Evolutionary conservation across 1,139 yeast genomes (phyloP), one percentile per base, ranked within the genome.

Genomic region (Lodderomyces margitis): DNA sequence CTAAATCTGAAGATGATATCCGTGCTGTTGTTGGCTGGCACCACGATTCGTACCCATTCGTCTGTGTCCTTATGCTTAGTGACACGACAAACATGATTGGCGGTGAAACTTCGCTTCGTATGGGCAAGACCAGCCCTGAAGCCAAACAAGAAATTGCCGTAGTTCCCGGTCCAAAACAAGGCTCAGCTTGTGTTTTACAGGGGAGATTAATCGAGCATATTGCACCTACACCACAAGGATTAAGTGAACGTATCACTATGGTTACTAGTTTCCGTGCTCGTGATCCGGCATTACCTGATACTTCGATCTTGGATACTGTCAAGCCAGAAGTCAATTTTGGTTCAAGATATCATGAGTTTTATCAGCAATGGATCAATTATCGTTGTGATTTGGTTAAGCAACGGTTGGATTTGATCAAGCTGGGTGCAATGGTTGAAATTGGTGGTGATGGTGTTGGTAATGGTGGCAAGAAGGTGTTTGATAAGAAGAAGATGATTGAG

Each of bases 21-120:
- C 78, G 78, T 16, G 80, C 78, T 33, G 66, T 76, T 37, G 80
- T 76, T 21, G 75, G 76, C 20, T 79, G 83, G 84, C 83, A 79
- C 60, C 56, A 64, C 42, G 84, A 79, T 55, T 70, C 80, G 28
- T 78, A 76, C 43, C 83, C 83, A 9, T 76, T 76, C 56, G 83
- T 79, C n/a, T 78, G 83, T 58, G 83, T 79, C 15, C 62, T 79
- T 41, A 79, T 79, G 84, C 55, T 79, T 32, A 70, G 79, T 33
- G 82, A 78, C 52, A 78, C 83, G 12, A 50, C 73, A 8, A 58
- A 64, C 31, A 78, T 79, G 83, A 61, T 73, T 55, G 83, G 83
- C 15, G 83, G 83, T 37, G 83, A 78, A 53, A 79, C 84, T 3
- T 66, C 75, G 17, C 62, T 75, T 49, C 64, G 74, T 51, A 75